Conservation (phyloP, 2,329 filamentous ascomycete species). For the Alternaria ethzedia region DNA sequence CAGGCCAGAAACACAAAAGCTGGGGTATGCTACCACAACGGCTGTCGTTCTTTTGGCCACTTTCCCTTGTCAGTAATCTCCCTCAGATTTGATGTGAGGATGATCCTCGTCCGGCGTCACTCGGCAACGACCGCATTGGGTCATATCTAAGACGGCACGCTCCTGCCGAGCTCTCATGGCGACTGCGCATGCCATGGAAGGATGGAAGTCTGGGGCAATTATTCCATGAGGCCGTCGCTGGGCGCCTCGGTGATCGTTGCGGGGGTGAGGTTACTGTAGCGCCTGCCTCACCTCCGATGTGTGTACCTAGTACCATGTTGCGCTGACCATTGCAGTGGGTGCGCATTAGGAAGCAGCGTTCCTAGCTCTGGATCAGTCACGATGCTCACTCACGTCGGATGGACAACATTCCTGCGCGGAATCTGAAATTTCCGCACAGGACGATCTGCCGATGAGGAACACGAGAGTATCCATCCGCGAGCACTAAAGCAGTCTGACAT, state of each 20-base stretch:
- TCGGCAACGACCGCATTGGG: background rate
- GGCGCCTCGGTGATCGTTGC: background rate
- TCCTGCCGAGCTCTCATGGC: background rate
- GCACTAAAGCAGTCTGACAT: background rate
- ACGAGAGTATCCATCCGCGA: background rate
- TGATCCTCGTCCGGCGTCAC: background rate
- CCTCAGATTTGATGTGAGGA: background rate
- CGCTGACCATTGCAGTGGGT: background rate
- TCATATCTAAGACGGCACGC: background rate
- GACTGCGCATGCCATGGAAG: background rate
- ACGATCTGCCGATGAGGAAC: background rate
- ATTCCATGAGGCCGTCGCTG: background rate
- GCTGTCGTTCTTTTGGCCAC: constrained; percentile 8
- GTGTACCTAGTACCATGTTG: background rate
- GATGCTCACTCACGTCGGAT: background rate
- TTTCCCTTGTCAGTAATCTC: constrained; percentile 1
- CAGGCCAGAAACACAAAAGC: constrained; percentile 7
- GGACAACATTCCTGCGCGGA: background rate
- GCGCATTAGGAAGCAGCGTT: background rate
- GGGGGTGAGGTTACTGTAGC: background rate
- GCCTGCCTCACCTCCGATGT: background rate
- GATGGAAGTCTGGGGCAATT: background rate
- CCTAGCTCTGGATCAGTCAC: background rate
- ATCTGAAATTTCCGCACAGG: background rate
- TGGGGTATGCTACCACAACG: constrained; percentile 11